Conservation (phyloP, 2,329 filamentous ascomycete genomes). For the Aspergillus transmontanensis region DNA sequence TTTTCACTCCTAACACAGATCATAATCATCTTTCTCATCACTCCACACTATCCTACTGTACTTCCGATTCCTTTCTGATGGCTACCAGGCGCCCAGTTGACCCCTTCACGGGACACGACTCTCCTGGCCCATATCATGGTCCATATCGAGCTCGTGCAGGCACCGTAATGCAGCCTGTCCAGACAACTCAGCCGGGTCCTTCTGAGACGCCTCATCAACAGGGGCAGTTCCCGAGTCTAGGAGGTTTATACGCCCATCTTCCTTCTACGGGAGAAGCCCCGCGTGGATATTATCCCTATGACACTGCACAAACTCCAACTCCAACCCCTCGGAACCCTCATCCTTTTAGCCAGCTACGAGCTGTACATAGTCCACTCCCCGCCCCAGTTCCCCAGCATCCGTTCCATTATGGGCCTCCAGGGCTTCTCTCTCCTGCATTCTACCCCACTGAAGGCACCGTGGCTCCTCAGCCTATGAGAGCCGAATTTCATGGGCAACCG, state of each 20-base stretch:
- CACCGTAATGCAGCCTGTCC: not conserved
- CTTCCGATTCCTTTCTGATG: not conserved
- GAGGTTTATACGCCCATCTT: not conserved
- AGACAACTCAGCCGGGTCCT: not conserved
- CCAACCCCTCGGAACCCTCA: not conserved
- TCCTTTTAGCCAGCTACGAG: not conserved
- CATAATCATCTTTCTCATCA: not conserved
- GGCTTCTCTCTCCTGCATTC: not conserved
- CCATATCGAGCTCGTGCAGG: not conserved
- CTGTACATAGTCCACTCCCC: not conserved
- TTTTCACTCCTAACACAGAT: not conserved
- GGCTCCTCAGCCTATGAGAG: slow-evolving; percentile 3
- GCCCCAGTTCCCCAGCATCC: slow-evolving; percentile 1
- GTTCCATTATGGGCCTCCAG: not conserved
- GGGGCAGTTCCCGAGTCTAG: not conserved
- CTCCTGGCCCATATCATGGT: not conserved
- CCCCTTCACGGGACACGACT: slow-evolving; percentile 3
- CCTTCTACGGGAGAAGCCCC: not conserved
- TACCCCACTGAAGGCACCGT: not conserved
- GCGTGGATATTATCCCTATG: not conserved
- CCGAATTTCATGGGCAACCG: slow-evolving; percentile 5
- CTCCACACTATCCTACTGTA: not conserved
- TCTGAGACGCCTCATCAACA: not conserved
- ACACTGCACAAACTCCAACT: slow-evolving; percentile 2
- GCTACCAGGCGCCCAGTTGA: not conserved